phyloP scores from a whole-genome alignment of 257 asterid genomes.

The Vinca minor region DNA sequence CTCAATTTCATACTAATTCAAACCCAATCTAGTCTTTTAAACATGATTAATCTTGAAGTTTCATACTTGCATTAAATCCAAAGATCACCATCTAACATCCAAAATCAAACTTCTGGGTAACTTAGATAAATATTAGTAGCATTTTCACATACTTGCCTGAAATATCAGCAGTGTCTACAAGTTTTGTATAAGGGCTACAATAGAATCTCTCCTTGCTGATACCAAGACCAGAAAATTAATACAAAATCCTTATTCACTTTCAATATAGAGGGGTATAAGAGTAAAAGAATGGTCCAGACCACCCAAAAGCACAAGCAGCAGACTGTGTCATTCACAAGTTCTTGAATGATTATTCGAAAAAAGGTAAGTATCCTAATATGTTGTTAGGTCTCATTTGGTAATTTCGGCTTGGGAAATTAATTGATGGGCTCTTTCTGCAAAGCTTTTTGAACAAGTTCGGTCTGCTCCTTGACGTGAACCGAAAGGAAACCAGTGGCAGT shows the following conservation, averaged over 20 bases:
- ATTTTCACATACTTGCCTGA: neutral
- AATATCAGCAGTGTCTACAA: neutral
- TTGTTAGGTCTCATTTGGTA: neutral
- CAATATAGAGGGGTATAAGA: neutral
- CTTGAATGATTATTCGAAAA: neutral
- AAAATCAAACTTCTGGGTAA: neutral
- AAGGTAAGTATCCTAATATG: neutral
- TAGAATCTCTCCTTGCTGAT: neutral
- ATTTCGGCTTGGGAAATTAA: conserved; percentile 10
- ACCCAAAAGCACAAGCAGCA: no score
- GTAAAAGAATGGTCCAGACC: no score
- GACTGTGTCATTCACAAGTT: neutral
- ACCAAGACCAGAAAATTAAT: neutral
- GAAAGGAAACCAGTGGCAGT: conserved; percentile 82
- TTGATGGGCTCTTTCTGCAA: conserved; percentile 56
- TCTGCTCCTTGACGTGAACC: conserved; percentile 68
- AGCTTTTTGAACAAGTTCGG: conserved; percentile 59
- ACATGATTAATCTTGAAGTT: no score
- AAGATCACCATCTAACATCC: neutral
- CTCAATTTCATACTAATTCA: no score
- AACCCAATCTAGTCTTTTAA: no score
- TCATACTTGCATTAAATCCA: no score
- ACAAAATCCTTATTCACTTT: neutral
- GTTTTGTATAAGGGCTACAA: neutral
- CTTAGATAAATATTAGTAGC: neutral